Conservation (phyloP, 805 yeast genomes). For the Lipomyces mesembrius region DNA sequence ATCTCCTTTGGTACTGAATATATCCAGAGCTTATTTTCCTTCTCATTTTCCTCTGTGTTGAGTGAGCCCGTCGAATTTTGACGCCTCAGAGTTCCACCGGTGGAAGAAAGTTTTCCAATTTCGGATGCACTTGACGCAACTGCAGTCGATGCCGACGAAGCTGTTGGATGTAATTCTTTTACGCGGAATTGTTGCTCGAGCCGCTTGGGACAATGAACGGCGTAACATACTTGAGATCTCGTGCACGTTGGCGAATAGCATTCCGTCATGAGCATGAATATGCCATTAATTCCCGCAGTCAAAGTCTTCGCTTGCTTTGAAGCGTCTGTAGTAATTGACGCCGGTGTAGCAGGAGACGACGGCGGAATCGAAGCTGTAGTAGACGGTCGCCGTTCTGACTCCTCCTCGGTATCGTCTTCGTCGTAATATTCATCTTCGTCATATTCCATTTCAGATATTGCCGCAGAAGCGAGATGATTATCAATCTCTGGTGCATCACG, state of each 20-base stretch:
- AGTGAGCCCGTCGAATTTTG: conserved; percentile 27
- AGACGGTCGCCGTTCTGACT: conserved; percentile 10
- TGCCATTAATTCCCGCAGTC: conserved; percentile 64
- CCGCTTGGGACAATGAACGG: conserved; percentile 94
- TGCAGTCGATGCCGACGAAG: conserved; percentile 18
- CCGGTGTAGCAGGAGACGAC: conserved; percentile 5
- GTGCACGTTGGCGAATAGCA: conserved; percentile 98
- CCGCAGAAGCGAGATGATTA: conserved; percentile 21
- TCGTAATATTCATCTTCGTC: conserved; percentile 21
- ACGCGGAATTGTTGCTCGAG: conserved; percentile 93
- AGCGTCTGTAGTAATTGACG: conserved; percentile 12
- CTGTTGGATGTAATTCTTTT: conserved; percentile 47
- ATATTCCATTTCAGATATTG: conserved; percentile 33
- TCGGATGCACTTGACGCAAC: conserved; percentile 13
- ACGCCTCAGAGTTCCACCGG: conserved; percentile 49
- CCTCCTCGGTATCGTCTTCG: conserved; percentile 18
- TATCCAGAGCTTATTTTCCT: conserved; percentile 88
- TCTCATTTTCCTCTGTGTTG: conserved; percentile 63
- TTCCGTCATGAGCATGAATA: conserved; percentile 87
- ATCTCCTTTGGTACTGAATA: conserved; percentile 83
- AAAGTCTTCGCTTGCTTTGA: conserved; percentile 34
- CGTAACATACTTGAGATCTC: conserved; percentile 82
- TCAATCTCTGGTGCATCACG: conserved; percentile 38
- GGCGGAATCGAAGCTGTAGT: conserved; percentile 14
- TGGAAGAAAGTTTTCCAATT: conserved; percentile 51